Evolutionary conservation across 1,284 basidiomycete species (phyloP).

Genomic region (Tausonia pullulans): DNA sequence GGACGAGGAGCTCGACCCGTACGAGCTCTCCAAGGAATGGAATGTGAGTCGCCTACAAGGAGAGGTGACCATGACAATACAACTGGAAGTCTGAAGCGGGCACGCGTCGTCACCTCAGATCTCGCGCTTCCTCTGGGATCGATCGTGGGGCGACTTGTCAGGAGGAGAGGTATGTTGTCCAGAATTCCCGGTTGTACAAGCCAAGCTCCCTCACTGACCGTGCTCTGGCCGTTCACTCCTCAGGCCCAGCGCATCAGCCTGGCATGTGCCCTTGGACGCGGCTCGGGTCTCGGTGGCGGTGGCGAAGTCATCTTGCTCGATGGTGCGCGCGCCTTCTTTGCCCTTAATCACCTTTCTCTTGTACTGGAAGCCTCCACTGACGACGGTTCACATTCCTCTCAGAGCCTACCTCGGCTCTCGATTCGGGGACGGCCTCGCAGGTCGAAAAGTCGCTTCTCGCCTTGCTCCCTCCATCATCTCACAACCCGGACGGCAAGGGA

Average conservation of each 20-base stretch:
- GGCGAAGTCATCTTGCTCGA: constrained; percentile 74
- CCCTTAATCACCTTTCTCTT: background rate
- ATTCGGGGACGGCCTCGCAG: constrained; percentile 49
- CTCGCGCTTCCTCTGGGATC: constrained; percentile 55
- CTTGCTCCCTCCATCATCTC: constrained; percentile 36
- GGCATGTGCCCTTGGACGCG: constrained; percentile 57
- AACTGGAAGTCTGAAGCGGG: too few species aligned
- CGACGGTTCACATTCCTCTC: background rate
- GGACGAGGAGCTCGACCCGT: constrained; percentile 8
- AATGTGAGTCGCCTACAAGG: constrained; percentile 36
- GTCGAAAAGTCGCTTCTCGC: constrained; percentile 54
- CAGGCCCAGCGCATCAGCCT: constrained; percentile 60
- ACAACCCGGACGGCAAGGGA: constrained; percentile 3
- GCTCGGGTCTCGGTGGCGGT: constrained; percentile 31
- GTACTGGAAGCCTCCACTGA: background rate
- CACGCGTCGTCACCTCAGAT: too few species aligned
- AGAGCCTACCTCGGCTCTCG: constrained; percentile 82
- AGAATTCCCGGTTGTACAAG: background rate
- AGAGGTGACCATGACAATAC: too few species aligned
- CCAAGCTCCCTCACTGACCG: too few species aligned
- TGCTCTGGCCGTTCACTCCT: background rate
- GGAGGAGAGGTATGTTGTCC: constrained; percentile 49
- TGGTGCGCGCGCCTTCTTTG: constrained; percentile 42
- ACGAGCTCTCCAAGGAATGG: constrained; percentile 40
- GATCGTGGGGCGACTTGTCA: constrained; percentile 63